Evolutionary conservation across 2,329 filamentous ascomycete genomes (phyloP), one percentile per base, ranked within the genome.

Genomic region (Microascus cirrosus): DNA sequence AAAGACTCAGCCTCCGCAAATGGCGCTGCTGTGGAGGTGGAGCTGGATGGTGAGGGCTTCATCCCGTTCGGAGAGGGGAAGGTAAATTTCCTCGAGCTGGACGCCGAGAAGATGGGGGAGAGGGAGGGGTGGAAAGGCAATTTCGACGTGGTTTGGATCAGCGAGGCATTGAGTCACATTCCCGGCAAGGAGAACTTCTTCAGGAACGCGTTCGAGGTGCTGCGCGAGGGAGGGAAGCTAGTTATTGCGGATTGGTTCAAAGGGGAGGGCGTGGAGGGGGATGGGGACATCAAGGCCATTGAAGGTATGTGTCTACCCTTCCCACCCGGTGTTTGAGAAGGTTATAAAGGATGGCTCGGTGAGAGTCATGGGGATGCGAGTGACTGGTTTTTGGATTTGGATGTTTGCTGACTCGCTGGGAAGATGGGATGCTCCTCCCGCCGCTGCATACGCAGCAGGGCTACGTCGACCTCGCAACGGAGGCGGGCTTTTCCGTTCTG

Each of bases 231-330:
- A 0, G 79, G 78, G 1, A 79, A 76, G 65, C 66, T 85, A 52
- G 79, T 81, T 3, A 68, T 85, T 57, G 80, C 81, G 25, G 82
- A 85, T 66, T 84, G 81, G 81, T 84, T 84, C 70, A 81, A 80
- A 70, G 75, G 72, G 13, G 67, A 65, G 24, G 63, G 83, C 51
- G 70, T 67, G 0, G 68, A 75, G 60, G 67, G 72, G 59, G 69
- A 73, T 50, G 70, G 70, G 53, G 80, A 84, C 63, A 82, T 84
- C 62, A 77, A 77, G 63, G 79, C 79, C 1, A 84, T 84, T 59
- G 81, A 84, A 69, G 79, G 77, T 78, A 57, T 58, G 54, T 39
- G 11, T 50, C 20, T n/a, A 5, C 42, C 42, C 20, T 48, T 10
- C 22, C 42, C 42, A 5, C 42, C n/a, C n/a, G n/a, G n/a, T n/a